Percentiles rank a stretch among this genome's conserved stretches.
Conservation (phyloP, 2,329 filamentous ascomycete genomes). For the Aureobasidium sp. region DNA sequence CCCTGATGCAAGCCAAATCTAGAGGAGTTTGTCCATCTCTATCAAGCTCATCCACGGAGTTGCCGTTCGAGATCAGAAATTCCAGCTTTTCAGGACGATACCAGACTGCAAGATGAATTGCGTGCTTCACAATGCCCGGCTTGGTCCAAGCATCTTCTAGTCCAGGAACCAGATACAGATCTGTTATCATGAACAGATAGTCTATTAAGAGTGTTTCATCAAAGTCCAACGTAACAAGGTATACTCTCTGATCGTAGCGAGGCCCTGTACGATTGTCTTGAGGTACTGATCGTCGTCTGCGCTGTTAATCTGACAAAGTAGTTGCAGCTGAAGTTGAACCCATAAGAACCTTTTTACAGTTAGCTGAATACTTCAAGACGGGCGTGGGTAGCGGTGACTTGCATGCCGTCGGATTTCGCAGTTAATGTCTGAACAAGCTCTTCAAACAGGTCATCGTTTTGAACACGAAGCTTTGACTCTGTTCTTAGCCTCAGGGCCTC, state of each 20-base stretch:
- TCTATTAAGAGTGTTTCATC: not conserved
- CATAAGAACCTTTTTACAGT: not conserved
- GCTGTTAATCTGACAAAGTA: not conserved
- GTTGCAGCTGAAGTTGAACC: not conserved
- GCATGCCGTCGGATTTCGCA: not conserved
- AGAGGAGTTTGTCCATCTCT: not conserved
- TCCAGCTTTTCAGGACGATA: not conserved
- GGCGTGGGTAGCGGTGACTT: not conserved
- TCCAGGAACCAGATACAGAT: not conserved
- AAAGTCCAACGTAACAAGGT: no score
- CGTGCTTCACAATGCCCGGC: not conserved
- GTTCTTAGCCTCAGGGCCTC: not conserved
- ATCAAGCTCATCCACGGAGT: not conserved
- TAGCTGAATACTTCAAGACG: no score
- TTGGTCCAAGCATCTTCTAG: not conserved
- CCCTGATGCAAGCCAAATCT: not conserved
- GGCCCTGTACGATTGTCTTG: no score
- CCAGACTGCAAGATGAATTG: not conserved
- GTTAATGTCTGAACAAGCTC: not conserved
- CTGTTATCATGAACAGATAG: not conserved
- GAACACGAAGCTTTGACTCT: not conserved
- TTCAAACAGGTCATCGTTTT: not conserved
- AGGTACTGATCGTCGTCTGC: not conserved
- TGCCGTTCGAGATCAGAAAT: not conserved
- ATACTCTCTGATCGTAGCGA: not conserved